These are phyloP conservation scores for Zopfochytrium polystomum DNA, from an alignment of 371 early-diverging fungal genomes.

Conservation along the genomic window DNA sequence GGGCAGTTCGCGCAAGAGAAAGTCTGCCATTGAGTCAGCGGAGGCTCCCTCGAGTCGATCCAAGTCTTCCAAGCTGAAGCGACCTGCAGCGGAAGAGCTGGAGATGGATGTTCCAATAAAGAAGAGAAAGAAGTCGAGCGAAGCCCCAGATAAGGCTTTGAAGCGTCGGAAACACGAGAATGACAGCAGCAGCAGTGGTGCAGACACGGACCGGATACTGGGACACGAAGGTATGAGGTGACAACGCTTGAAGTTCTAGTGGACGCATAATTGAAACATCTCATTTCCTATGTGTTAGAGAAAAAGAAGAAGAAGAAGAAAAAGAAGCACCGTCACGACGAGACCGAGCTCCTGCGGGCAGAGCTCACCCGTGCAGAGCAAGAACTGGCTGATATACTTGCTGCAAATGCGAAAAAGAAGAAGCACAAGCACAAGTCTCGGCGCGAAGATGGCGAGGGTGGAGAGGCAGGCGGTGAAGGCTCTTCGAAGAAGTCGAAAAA, in stretches of 20 bases:
- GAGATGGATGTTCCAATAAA: constrained; percentile 5
- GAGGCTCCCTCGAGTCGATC: neutral
- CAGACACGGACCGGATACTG: constrained; percentile 22
- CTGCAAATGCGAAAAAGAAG: constrained; percentile 24
- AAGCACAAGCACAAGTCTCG: constrained; percentile 24
- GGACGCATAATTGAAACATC: neutral
- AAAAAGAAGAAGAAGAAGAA: constrained; percentile 33
- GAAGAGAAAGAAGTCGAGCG: neutral
- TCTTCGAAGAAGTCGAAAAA: constrained; percentile 11
- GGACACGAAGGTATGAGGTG: neutral
- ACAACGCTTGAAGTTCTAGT: too few species aligned
- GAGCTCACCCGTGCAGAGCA: neutral
- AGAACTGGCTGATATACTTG: neutral
- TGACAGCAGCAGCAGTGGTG: constrained; percentile 24
- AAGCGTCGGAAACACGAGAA: too few species aligned
- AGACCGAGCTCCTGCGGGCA: neutral
- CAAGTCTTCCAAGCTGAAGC: constrained; percentile 15
- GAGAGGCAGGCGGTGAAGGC: neutral
- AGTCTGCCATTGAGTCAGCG: neutral
- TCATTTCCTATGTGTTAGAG: neutral
- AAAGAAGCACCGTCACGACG: constrained; percentile 23
- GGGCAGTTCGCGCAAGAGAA: neutral
- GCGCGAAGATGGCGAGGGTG: constrained; percentile 11
- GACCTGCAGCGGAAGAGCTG: constrained; percentile 5
- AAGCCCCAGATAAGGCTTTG: neutral